These are phyloP conservation scores for Thermothelomyces thermophilus DNA, from an alignment of 2,329 filamentous ascomycete genomes.

Conservation along the genomic window DNA sequence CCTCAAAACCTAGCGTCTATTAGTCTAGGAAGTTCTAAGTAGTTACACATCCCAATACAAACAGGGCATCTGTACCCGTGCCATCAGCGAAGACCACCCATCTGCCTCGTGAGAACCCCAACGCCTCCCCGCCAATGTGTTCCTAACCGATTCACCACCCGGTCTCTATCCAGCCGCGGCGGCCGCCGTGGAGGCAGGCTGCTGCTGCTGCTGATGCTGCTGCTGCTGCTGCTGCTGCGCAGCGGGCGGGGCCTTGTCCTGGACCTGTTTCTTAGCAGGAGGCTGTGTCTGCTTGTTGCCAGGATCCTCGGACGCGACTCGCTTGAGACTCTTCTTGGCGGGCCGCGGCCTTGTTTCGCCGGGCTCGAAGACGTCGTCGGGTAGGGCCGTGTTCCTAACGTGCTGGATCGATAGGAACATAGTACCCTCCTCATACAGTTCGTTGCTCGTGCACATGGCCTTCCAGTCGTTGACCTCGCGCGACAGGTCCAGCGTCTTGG, in stretches of 20 bases:
- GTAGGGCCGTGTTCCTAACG: slow-evolving; percentile 72
- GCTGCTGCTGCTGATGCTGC: slow-evolving; percentile 3
- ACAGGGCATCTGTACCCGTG: neutral
- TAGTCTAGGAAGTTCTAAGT: slow-evolving; percentile 29
- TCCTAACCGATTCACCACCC: neutral
- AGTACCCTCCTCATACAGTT: slow-evolving; percentile 66
- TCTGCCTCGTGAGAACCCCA: neutral
- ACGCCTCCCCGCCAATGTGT: neutral
- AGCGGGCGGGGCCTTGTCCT: slow-evolving; percentile 18
- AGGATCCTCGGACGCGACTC: slow-evolving; percentile 27
- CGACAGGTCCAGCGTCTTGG: slow-evolving; percentile 69
- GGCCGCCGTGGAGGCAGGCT: slow-evolving; percentile 1
- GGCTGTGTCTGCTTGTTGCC: slow-evolving; percentile 31
- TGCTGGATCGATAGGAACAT: slow-evolving; percentile 77
- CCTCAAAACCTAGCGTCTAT: slow-evolving; percentile 33
- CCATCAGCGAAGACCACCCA: neutral
- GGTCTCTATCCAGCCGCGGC: slow-evolving; percentile 7
- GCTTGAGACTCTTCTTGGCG: slow-evolving; percentile 48
- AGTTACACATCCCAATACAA: slow-evolving; percentile 28
- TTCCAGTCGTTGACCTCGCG: slow-evolving; percentile 83
- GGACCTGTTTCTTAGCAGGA: slow-evolving; percentile 40
- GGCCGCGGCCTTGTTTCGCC: slow-evolving; percentile 66
- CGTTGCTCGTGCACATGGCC: slow-evolving; percentile 67
- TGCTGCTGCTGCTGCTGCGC: slow-evolving; percentile 19
- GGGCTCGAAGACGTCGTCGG: slow-evolving; percentile 78